Base-by-base conservation (phyloP, 371 early-diverging fungal genomes). In the Mortierella sp. region DNA sequence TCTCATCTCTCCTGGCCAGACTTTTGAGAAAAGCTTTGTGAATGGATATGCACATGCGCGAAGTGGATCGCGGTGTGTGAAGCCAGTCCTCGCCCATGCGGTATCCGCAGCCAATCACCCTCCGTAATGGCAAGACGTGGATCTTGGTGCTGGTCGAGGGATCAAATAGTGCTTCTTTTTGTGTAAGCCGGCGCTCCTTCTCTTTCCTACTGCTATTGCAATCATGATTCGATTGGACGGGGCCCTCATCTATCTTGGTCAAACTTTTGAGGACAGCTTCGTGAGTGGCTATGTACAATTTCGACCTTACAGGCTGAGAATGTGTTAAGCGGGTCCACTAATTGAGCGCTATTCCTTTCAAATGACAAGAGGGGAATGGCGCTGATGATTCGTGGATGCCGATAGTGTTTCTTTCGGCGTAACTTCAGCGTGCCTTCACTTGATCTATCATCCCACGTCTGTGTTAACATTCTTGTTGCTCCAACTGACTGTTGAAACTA, bases 221-320 rank as follows among this genome's bases (percentile, higher is more conserved):
- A 42, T n/a, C 70, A 72, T 63, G 78, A 74, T 78, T 73, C 63
- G 79, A 78, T 44, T 74, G 60, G 79, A 78, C 79, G 70, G 74
- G 73, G 55, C 72, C 42, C 79, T 48, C 74, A 78, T 73, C 73
- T 78, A 45, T 78, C 74, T 68, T 78, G 74, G 79, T 78, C 79
- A 78, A 74, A 26, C 55, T 74, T n/a, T 44, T 78, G 79, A 48
- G 79, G 54, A 70, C 54, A 73, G 73, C 55, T 54, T 65, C 28
- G 78, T 72, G 73, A 77, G 72, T 72, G 72, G 55, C 34, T 73
- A 73, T 73, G 6, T 48, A 71, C 72, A 47, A 48, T 21, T 71
- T 71, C 72, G 72, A 26, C 24, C 48, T 1, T 38, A 3, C 5
- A 38, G 1, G 42, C 3, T 19, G 72, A 74, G 74, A 58, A 74